Base-by-base conservation (phyloP, 768 basidiomycete genomes). In the Tremella fuciformis region DNA sequence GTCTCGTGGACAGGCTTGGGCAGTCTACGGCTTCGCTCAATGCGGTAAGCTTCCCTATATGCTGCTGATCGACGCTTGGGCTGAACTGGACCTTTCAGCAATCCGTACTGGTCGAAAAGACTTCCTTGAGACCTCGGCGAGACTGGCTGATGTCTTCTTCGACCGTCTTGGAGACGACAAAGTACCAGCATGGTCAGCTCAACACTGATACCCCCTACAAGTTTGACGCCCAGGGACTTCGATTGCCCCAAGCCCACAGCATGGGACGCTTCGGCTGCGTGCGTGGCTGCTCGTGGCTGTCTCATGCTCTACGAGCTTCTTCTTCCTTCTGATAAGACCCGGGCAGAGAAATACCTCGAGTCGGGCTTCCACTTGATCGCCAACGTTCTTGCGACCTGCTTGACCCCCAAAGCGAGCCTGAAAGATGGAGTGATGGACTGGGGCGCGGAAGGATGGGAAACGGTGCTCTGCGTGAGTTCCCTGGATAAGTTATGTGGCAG, bases 1-100 rank as follows among this genome's bases (percentile, higher is more conserved):
- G 71, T 59, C 69, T 0, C 40, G 71, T 47, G 71, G 71, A 16
- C 66, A 69, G 37, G 71, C 69, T 38, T 73, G 71, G 69, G 71
- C 52, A 18, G 67, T 73, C 26, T 73, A 73, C 42, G 71, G 71
- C 0, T 73, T 66, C 53, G 64, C 66, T 1, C 66, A 70, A 52
- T 70, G 69, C 37, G 69, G 66, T 69, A 53, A 34, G 70, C 9
- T 16, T 38, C 11, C 29, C n/a, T n/a, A n/a, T n/a, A 34, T 34
- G 29, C 29, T 34, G n/a, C n/a, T n/a, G n/a, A 21, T 22, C 19
- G 44, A 46, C 15, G 39, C 53, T 41, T 8, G 47, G 50, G 22
- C 1, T 57, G 21, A 58, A 58, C 58, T 48, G 51, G 49, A 16
- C 8, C 18, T 11, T 13, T 7, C 22, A 73, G 69, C 66, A 2